Conservation (phyloP, 352 stramenopile species). For the Pythium oligandrum region DNA sequence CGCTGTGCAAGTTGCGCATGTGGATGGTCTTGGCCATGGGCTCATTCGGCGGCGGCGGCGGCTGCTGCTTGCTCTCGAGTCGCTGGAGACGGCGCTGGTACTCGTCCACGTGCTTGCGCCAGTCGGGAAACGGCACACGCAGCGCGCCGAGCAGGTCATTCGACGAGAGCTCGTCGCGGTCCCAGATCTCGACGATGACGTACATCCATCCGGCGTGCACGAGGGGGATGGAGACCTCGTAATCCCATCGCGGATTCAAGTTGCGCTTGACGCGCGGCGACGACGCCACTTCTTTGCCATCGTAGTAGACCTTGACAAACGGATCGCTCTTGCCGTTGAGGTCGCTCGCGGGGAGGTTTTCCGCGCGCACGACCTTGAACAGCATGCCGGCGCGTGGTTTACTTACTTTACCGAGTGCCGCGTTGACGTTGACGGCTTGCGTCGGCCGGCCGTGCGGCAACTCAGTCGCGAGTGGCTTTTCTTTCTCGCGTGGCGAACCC, state of each 20-base stretch:
- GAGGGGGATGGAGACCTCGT: slow-evolving; percentile 52
- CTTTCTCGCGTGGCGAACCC: too few relatives aligned
- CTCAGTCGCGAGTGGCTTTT: too few relatives aligned
- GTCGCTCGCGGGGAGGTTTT: slow-evolving; percentile 63
- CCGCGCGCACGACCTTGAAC: slow-evolving; percentile 71
- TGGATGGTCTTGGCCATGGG: slow-evolving; percentile 3
- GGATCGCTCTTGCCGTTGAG: slow-evolving; percentile 63
- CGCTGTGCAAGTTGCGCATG: slow-evolving; percentile 18
- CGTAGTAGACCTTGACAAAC: slow-evolving; percentile 72
- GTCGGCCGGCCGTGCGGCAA: too few relatives aligned
- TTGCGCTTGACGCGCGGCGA: slow-evolving; percentile 70
- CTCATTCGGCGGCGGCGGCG: neutral
- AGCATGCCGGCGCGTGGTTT: slow-evolving; percentile 23
- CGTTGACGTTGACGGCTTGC: too few relatives aligned
- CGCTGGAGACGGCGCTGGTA: slow-evolving; percentile 27
- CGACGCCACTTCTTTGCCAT: slow-evolving; percentile 60
- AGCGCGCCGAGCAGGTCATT: slow-evolving; percentile 67
- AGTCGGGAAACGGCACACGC: slow-evolving; percentile 68
- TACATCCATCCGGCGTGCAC: slow-evolving; percentile 49
- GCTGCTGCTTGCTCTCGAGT: slow-evolving; percentile 5
- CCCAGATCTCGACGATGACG: slow-evolving; percentile 66
- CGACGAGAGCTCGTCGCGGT: slow-evolving; percentile 63
- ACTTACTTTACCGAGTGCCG: too few relatives aligned
- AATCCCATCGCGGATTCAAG: slow-evolving; percentile 74
- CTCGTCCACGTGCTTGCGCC: slow-evolving; percentile 42